Evolutionary conservation across 345 rosid genomes (phyloP).

Genomic region (Psidium friedrichsthalianum): DNA sequence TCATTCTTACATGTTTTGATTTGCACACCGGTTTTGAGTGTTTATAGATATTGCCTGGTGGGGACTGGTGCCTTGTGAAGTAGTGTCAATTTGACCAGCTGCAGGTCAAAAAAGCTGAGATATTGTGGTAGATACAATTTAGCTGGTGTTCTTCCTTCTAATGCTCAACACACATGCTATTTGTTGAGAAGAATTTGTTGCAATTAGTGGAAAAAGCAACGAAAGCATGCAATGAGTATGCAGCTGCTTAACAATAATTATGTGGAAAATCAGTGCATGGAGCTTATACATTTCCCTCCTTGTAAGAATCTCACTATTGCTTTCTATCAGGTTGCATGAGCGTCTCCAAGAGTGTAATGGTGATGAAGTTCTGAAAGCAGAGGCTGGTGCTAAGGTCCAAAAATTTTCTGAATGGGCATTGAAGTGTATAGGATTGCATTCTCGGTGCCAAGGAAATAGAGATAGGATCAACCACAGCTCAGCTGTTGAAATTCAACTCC

Average conservation of each 20-base stretch:
- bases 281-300: background rate
- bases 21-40: background rate
- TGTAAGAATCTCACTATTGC: background rate
- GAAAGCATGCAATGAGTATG: background rate
- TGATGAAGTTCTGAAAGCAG: slow-evolving; percentile 84
- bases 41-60: background rate
- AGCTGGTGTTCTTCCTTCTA: background rate
- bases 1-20: background rate
- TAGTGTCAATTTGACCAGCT: background rate
- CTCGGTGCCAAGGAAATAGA: slow-evolving; percentile 61
- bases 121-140: background rate
- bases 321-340: slow-evolving; percentile 71
- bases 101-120: background rate
- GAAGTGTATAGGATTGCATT: slow-evolving; percentile 85
- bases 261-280: background rate
- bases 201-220: background rate
- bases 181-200: background rate
- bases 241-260: background rate
- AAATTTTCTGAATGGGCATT: slow-evolving; percentile 97
- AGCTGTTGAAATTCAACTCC: slow-evolving; percentile 83
- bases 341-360: slow-evolving; percentile 91
- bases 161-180: background rate
- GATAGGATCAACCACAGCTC: slow-evolving; percentile 57
- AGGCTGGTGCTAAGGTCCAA: slow-evolving; percentile 89
- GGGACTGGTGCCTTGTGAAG: background rate